Evolutionary conservation across 2,329 filamentous ascomycete genomes (phyloP).

Genomic region (Venturia nashicola): DNA sequence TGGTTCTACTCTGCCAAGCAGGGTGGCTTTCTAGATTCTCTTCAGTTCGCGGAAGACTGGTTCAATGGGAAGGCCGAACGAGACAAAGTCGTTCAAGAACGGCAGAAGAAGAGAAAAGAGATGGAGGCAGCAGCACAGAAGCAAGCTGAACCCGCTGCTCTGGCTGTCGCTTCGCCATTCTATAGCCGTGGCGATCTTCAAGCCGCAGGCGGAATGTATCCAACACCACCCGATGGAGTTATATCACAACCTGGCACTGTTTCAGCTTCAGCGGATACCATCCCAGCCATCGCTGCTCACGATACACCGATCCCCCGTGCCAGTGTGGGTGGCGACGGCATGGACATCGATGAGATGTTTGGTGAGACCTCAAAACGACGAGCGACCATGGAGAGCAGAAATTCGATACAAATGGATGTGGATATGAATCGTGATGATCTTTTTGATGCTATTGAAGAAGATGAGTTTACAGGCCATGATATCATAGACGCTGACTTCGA

Average conservation of each 20-base stretch:
- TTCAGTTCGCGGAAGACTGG: slow-evolving; percentile 11
- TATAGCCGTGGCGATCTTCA: slow-evolving; percentile 23
- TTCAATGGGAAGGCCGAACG: background rate
- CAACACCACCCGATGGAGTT: slow-evolving; percentile 27
- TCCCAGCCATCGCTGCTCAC: background rate
- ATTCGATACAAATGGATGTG: slow-evolving; percentile 14
- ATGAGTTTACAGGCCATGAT: slow-evolving; percentile 60
- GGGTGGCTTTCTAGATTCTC: slow-evolving; percentile 5
- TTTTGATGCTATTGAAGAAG: slow-evolving; percentile 53
- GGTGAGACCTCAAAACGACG: background rate
- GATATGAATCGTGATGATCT: slow-evolving; percentile 37
- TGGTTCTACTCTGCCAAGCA: slow-evolving; percentile 6
- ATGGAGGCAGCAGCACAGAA: background rate
- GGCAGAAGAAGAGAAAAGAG: background rate
- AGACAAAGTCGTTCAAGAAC: background rate
- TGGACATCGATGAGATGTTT: slow-evolving; percentile 4
- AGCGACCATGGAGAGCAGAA: slow-evolving; percentile 30
- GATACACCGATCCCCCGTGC: background rate
- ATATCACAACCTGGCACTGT: slow-evolving; percentile 14
- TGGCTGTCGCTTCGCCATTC: slow-evolving; percentile 22
- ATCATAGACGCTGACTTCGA: slow-evolving; percentile 76
- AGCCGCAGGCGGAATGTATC: slow-evolving; percentile 25
- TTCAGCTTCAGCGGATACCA: slow-evolving; percentile 9
- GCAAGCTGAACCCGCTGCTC: slow-evolving; percentile 1
- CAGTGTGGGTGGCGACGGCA: background rate